Percentiles rank a stretch among this genome's conserved stretches.
phyloP scores from a whole-genome alignment of 1,139 yeast genomes.

The Pichia sp. region DNA sequence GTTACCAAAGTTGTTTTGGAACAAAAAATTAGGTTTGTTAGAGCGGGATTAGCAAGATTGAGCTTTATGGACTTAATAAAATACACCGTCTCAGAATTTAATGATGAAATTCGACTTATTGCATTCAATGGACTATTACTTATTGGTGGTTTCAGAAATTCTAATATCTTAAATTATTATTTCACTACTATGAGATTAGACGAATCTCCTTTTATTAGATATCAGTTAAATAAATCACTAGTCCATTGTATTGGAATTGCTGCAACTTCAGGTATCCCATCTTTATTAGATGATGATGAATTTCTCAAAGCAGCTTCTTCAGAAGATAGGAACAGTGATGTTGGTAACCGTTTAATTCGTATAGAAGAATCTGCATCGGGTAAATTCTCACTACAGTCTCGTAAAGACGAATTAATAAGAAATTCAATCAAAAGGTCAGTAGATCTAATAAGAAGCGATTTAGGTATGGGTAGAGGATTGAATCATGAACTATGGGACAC shows the following conservation, averaged over 20 bases:
- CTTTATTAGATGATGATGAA: slow-evolving; percentile 53
- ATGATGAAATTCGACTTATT: slow-evolving; percentile 51
- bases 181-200: slow-evolving; percentile 55
- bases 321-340: slow-evolving; percentile 3
- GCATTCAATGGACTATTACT: slow-evolving; percentile 67
- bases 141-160: slow-evolving; percentile 72
- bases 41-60: slow-evolving; percentile 48
- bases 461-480: slow-evolving; percentile 59
- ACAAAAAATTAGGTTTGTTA: slow-evolving; percentile 56
- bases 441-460: slow-evolving; percentile 58
- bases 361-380: slow-evolving; percentile 42
- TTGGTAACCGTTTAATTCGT: slow-evolving; percentile 38
- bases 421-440: slow-evolving; percentile 58
- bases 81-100: slow-evolving; percentile 46
- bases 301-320: slow-evolving; percentile 29
- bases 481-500: slow-evolving; percentile 60
- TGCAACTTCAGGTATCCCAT: slow-evolving; percentile 59
- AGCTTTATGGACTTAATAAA: slow-evolving; percentile 45
- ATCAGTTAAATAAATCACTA: slow-evolving; percentile 44
- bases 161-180: slow-evolving; percentile 53
- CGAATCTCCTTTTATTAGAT: slow-evolving; percentile 45
- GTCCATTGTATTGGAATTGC: slow-evolving; percentile 53
- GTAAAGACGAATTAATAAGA: slow-evolving; percentile 44
- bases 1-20: slow-evolving; percentile 53
- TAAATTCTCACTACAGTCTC: slow-evolving; percentile 36